A percentile compares a stretch with the other conserved stretches of the same genome.
These are phyloP conservation scores for Pichia pseudocactophila DNA, from an alignment of 805 yeast genomes.

Conservation along the genomic window DNA sequence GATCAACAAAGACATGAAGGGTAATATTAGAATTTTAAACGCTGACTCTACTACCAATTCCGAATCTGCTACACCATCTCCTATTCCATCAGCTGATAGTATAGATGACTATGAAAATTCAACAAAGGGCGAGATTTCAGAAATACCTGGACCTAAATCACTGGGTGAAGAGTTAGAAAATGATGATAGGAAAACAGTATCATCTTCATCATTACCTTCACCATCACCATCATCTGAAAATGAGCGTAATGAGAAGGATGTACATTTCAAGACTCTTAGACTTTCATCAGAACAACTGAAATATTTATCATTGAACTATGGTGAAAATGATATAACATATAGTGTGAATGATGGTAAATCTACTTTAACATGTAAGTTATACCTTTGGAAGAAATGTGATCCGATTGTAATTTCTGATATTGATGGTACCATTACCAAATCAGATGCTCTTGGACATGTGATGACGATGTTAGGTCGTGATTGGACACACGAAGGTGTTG, in stretches of 20 bases:
- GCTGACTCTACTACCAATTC: slow-evolving; percentile 6
- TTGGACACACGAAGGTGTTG: slow-evolving; percentile 98
- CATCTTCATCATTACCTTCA: background rate
- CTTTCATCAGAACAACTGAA: slow-evolving; percentile 84
- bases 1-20: slow-evolving; percentile 52
- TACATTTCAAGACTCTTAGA: slow-evolving; percentile 77
- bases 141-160: background rate
- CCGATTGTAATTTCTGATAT: slow-evolving; percentile 96
- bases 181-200: background rate
- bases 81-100: background rate
- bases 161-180: background rate
- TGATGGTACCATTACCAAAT: slow-evolving; percentile 95
- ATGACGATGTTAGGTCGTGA: slow-evolving; percentile 89
- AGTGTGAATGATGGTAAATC: slow-evolving; percentile 81
- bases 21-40: slow-evolving; percentile 48
- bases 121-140: background rate
- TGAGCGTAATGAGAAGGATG: slow-evolving; percentile 12
- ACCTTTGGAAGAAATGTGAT: slow-evolving; percentile 70
- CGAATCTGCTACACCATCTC: background rate
- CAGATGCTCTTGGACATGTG: slow-evolving; percentile 96
- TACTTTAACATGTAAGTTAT: slow-evolving; percentile 61
- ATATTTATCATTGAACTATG: slow-evolving; percentile 62
- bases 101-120: background rate
- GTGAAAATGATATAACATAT: slow-evolving; percentile 71
- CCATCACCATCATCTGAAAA: slow-evolving; percentile 9